These are phyloP conservation scores for Hygrophorus russula DNA, from an alignment of 768 basidiomycete species.

Conservation along the genomic window DNA sequence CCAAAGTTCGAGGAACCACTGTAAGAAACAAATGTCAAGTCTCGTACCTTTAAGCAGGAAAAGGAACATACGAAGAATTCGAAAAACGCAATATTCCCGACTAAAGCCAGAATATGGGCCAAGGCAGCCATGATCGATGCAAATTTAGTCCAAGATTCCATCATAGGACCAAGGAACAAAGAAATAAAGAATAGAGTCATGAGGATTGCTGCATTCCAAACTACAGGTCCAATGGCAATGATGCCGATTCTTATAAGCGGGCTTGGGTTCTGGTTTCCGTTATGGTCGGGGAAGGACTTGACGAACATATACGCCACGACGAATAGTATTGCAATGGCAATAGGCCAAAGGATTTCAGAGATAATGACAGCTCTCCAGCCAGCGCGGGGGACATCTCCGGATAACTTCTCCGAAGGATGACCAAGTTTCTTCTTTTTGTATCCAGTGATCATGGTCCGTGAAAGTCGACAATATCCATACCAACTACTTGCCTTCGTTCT, in stretches of 20 bases:
- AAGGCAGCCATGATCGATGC: constrained; percentile 87
- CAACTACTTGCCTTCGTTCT: constrained; percentile 94
- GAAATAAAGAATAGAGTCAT: constrained; percentile 82
- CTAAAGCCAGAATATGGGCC: constrained; percentile 71
- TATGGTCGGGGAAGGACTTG: constrained; percentile 71
- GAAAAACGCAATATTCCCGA: constrained; percentile 85
- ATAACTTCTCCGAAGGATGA: constrained; percentile 94
- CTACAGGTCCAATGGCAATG: constrained; percentile 85
- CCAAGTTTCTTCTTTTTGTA: constrained; percentile 99
- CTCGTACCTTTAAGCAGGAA: constrained; percentile 18
- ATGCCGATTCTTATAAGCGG: constrained; percentile 83
- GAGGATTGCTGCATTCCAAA: constrained; percentile 88
- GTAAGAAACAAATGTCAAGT: constrained; percentile 7
- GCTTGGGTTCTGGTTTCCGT: constrained; percentile 60
- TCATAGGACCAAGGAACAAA: constrained; percentile 86
- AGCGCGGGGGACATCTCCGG: constrained; percentile 89
- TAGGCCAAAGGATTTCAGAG: constrained; percentile 74
- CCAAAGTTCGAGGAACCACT: constrained; percentile 98
- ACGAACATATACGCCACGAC: constrained; percentile 85
- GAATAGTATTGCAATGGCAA: constrained; percentile 67
- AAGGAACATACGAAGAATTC: constrained; percentile 78
- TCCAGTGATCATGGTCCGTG: constrained; percentile 94
- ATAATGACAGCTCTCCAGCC: constrained; percentile 76
- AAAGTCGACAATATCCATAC: constrained; percentile 98
- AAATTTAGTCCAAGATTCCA: constrained; percentile 78